Evolutionary conservation across 106 monocot genomes (phyloP).

Genomic region (Dendrobium officinale): DNA sequence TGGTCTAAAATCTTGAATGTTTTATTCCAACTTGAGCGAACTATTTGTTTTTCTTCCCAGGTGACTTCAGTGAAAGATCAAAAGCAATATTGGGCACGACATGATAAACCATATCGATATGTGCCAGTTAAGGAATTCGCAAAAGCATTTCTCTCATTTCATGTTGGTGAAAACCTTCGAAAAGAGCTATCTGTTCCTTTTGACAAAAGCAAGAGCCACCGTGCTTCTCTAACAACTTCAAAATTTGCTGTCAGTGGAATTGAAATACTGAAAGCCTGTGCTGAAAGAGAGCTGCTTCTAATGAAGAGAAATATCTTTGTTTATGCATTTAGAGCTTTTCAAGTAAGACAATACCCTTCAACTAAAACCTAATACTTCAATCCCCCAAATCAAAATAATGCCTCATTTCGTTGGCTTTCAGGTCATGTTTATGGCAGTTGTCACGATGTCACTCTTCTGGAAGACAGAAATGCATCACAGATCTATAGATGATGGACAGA

Average conservation of each 20-base stretch:
- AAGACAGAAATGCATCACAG: constrained; percentile 37
- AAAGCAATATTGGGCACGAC: constrained; percentile 12
- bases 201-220: constrained; percentile 16
- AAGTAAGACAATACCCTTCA: constrained; percentile 12
- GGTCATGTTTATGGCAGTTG: constrained; percentile 23
- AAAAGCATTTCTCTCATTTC: constrained; percentile 12
- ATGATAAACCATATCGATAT: constrained; percentile 12
- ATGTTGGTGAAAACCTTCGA: constrained; percentile 4
- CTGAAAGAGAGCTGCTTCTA: constrained; percentile 28
- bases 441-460: constrained; percentile 39
- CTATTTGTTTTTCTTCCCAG: not conserved
- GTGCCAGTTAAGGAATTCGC: constrained; percentile 6
- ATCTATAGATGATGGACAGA: constrained; percentile 16
- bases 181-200: not conserved
- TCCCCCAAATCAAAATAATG: too few relatives aligned
- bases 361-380: too few relatives aligned
- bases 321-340: constrained; percentile 22
- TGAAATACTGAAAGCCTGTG: constrained; percentile 12
- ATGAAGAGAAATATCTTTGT: constrained; percentile 51
- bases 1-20: too few relatives aligned
- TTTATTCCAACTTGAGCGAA: not conserved
- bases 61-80: constrained; percentile 22
- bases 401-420: constrained; percentile 3
- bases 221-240: constrained; percentile 12
- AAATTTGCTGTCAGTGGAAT: not conserved